phyloP scores from a whole-genome alignment of 257 asterid genomes.

The Nemophila menziesii region DNA sequence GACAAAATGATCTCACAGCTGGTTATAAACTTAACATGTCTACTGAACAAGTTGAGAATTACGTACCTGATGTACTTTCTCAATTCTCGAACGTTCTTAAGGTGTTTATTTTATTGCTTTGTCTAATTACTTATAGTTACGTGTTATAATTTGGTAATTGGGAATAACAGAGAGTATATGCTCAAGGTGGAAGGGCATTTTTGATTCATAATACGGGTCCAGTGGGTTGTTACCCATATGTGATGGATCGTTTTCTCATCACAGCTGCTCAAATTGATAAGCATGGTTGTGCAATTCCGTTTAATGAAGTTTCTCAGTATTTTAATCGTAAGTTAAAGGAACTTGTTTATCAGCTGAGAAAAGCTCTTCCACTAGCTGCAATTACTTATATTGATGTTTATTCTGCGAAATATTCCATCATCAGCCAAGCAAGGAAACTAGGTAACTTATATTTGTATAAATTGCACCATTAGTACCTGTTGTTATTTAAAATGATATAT shows the following conservation, averaged over 20 bases:
- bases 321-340: constrained; percentile 47
- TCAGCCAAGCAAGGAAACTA: constrained; percentile 33
- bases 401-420: constrained; percentile 43
- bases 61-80: constrained; percentile 49
- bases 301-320: constrained; percentile 52
- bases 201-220: constrained; percentile 85
- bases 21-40: constrained; percentile 64
- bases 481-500: neutral
- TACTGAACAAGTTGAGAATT: constrained; percentile 51
- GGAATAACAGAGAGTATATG: constrained; percentile 28
- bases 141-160: neutral
- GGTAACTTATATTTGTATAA: constrained; percentile 35
- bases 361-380: constrained; percentile 57
- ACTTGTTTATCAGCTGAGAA: constrained; percentile 29
- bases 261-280: constrained; percentile 50
- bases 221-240: constrained; percentile 57
- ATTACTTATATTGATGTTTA: constrained; percentile 56
- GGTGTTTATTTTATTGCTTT: constrained; percentile 20
- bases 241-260: constrained; percentile 47
- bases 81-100: constrained; percentile 43
- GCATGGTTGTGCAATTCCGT: constrained; percentile 53
- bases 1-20: constrained; percentile 75
- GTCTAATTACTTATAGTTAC: too few species aligned
- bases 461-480: too few species aligned
- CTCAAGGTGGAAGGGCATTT: constrained; percentile 51